Evolutionary conservation across 2,329 filamentous ascomycete species (phyloP).

Genomic region (Aspergillus neoniger): DNA sequence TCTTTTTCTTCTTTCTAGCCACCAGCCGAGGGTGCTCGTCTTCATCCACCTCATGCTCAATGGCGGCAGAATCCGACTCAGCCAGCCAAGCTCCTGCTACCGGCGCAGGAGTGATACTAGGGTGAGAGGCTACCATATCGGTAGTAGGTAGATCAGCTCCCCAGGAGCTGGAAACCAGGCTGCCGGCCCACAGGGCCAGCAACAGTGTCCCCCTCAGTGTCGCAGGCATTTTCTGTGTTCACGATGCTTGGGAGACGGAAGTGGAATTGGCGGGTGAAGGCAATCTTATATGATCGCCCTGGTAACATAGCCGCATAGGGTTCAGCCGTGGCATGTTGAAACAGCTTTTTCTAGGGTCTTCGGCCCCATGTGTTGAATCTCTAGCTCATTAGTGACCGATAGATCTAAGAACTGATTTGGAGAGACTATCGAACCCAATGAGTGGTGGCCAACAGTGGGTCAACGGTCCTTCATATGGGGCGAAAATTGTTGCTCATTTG

Average conservation of each 20-base stretch:
- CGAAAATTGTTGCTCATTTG: neutral
- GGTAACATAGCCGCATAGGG: neutral
- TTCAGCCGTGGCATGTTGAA: neutral
- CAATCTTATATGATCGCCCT: neutral
- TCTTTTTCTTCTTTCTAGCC: neutral
- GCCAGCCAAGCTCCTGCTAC: neutral
- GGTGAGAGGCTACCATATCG: neutral
- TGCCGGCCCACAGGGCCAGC: constrained; percentile 2
- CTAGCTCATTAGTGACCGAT: neutral
- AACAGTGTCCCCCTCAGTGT: neutral
- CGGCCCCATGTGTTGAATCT: neutral
- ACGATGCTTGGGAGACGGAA: neutral
- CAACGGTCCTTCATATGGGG: neutral
- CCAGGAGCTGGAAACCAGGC: neutral
- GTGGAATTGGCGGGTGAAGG: neutral
- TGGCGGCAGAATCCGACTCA: neutral
- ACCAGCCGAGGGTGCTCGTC: neutral
- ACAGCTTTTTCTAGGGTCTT: neutral
- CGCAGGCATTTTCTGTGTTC: neutral
- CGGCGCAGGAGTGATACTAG: neutral
- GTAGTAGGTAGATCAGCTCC: neutral
- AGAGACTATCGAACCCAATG: neutral
- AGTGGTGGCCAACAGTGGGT: neutral
- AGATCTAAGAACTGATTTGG: neutral
- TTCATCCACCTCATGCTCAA: neutral